phyloP scores from a whole-genome alignment of 2,329 filamentous ascomycete species.

The Diaporthe aspalathi region DNA sequence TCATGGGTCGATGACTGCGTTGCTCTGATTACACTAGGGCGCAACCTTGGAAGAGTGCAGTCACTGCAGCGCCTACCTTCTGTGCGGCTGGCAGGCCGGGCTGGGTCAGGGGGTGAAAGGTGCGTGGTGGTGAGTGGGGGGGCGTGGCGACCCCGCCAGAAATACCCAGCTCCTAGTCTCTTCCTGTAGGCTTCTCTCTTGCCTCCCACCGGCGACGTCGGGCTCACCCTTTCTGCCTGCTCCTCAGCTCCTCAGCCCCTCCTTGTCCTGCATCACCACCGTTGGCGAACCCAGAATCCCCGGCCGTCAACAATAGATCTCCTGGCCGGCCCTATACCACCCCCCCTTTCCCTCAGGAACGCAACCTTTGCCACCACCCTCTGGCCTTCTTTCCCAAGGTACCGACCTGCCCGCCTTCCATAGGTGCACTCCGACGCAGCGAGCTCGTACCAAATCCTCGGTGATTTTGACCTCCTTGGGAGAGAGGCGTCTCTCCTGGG shows the following conservation, averaged over 20 bases:
- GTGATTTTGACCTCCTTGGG: background rate
- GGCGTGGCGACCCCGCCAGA: constrained; percentile 33
- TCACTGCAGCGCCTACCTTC: no score
- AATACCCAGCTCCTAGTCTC: constrained; percentile 23
- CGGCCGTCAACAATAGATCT: background rate
- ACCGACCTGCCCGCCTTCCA: constrained; percentile 2
- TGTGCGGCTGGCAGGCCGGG: constrained; percentile 5
- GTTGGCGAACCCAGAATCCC: background rate
- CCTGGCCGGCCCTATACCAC: background rate
- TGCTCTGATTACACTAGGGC: background rate
- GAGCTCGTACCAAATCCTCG: constrained; percentile 5
- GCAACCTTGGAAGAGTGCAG: constrained; percentile 15
- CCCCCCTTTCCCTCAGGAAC: background rate
- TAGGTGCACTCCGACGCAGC: constrained; percentile 10
- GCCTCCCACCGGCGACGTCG: constrained; percentile 30
- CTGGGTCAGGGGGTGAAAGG: constrained; percentile 5
- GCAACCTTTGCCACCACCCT: background rate
- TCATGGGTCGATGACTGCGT: constrained; percentile 33
- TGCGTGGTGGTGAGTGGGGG: constrained; percentile 8
- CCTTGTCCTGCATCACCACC: constrained; percentile 15
- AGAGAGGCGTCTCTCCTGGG: constrained; percentile 47
- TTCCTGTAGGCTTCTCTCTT: constrained; percentile 22
- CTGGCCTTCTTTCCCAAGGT: constrained; percentile 1
- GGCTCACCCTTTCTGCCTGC: constrained; percentile 21
- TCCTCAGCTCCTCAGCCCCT: constrained; percentile 4